phyloP scores from a whole-genome alignment of 306 rosid species.

The Trichosanthes truncata region DNA sequence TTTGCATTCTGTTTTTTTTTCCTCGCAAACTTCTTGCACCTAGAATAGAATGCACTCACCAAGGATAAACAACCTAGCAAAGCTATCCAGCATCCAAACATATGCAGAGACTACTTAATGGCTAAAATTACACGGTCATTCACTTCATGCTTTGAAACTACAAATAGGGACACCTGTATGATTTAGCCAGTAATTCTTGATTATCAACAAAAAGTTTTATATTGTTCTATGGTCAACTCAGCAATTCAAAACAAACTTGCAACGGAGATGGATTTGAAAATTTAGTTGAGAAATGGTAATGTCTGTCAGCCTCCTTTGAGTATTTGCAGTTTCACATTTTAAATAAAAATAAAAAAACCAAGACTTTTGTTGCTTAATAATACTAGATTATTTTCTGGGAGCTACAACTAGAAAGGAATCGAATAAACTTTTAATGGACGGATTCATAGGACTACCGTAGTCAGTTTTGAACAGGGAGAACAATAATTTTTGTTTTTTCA shows the following conservation, averaged over 20 bases:
- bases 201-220: neutral
- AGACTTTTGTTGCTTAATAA: neutral
- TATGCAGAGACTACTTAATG: too few relatives aligned
- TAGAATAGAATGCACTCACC: too few relatives aligned
- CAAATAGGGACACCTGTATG: constrained; percentile 10
- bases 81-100: too few relatives aligned
- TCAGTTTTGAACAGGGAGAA: neutral
- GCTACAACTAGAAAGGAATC: neutral
- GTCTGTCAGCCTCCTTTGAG: neutral
- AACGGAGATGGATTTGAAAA: neutral
- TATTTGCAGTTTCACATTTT: neutral
- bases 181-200: neutral
- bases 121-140: constrained; percentile 90
- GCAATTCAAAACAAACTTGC: neutral
- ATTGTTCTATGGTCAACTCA: neutral
- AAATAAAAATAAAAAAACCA: neutral
- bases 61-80: too few relatives aligned
- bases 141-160: constrained; percentile 89
- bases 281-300: neutral
- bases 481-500: neutral
- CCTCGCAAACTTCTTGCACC: too few relatives aligned
- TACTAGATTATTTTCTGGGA: neutral
- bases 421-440: neutral
- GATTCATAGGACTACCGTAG: neutral
- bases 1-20: too few relatives aligned